Evolutionary conservation across 306 rosid species (phyloP).

Genomic region (Macrotyloma uniflorum): DNA sequence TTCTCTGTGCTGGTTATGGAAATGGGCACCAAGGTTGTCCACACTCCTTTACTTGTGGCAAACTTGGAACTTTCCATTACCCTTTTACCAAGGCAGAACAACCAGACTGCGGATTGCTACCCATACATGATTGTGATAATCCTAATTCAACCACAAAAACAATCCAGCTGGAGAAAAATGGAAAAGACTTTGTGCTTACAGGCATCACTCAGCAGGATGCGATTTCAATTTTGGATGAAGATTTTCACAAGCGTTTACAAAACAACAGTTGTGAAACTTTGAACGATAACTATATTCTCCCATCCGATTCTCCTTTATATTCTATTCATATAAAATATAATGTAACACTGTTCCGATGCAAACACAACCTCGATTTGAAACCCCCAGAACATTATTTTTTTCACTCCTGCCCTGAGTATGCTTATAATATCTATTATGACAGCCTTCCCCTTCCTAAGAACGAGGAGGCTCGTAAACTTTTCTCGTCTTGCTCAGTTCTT

Average conservation of each 20-base stretch:
- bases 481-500: constrained; percentile 23
- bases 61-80: constrained; percentile 11
- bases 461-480: not conserved
- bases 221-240: constrained; percentile 16
- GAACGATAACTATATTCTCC: not conserved
- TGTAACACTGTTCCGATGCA: constrained; percentile 45
- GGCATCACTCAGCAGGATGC: not conserved
- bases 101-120: constrained; percentile 39
- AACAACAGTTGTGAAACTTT: not conserved
- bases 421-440: constrained; percentile 30
- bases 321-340: not conserved
- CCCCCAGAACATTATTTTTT: not conserved
- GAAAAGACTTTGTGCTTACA: not conserved
- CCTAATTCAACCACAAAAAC: not conserved
- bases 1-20: constrained; percentile 20
- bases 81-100: constrained; percentile 45
- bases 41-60: constrained; percentile 29
- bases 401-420: not conserved
- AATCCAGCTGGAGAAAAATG: constrained; percentile 38
- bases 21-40: constrained; percentile 10
- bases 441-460: not conserved
- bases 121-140: constrained; percentile 12
- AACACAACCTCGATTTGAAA: not conserved
- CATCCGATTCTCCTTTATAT: constrained; percentile 8
- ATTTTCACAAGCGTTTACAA: not conserved